A percentile compares a stretch with the other conserved stretches of the same genome.
Conservation (phyloP, 768 basidiomycete genomes). For the Lentinula edodes region DNA sequence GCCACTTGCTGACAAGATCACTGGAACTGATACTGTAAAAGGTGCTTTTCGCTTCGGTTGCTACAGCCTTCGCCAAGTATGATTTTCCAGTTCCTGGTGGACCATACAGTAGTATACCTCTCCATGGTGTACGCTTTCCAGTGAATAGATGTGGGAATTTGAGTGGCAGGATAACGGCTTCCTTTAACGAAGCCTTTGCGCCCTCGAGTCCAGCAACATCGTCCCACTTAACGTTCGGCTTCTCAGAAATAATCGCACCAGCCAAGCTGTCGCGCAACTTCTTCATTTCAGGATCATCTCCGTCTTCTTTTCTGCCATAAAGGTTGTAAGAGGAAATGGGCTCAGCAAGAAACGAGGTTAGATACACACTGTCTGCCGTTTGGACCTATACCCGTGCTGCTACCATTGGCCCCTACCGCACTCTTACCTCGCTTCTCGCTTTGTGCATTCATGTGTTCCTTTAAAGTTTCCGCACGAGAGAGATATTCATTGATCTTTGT, state of each 20-base stretch:
- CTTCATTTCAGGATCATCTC: conserved; percentile 83
- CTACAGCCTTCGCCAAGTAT: conserved; percentile 96
- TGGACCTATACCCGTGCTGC: conserved; percentile 31
- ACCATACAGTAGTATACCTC: conserved; percentile 92
- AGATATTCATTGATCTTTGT: conserved; percentile 91
- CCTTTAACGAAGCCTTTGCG: conserved; percentile 94
- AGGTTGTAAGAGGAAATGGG: not conserved
- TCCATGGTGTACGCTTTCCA: conserved; percentile 97
- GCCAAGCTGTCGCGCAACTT: conserved; percentile 90
- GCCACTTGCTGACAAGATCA: conserved; percentile 99
- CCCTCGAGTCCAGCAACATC: conserved; percentile 96
- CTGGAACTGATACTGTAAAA: conserved; percentile 96
- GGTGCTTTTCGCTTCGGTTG: conserved; percentile 98
- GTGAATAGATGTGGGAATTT: conserved; percentile 99
- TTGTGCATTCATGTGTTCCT: conserved; percentile 65
- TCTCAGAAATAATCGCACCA: conserved; percentile 87
- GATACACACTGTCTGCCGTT: conserved; percentile 37
- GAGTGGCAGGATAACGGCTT: conserved; percentile 98
- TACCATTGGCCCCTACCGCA: conserved; percentile 39
- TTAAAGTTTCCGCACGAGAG: conserved; percentile 84
- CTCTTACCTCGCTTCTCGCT: conserved; percentile 59
- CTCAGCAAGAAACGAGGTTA: not conserved
- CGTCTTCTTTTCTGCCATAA: conserved; percentile 33
- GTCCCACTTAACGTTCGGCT: conserved; percentile 96
- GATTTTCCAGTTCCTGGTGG: conserved; percentile 98